Conservation (phyloP, 2,329 filamentous ascomycete genomes). For the Aspergillus proliferans region DNA sequence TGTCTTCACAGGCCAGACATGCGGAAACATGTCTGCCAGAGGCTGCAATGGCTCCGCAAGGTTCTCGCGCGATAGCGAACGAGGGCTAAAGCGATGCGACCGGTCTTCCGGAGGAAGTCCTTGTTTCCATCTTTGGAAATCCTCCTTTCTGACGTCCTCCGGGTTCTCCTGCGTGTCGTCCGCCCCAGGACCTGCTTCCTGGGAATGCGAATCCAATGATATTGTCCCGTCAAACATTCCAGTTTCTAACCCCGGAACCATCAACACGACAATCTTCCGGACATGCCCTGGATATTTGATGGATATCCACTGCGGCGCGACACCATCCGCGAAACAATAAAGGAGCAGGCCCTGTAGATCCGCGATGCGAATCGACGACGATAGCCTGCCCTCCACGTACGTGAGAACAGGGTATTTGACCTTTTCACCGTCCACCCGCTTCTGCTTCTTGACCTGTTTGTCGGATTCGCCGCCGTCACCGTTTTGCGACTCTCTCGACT, state of each 20-base stretch:
- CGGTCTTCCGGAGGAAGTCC: constrained; percentile 30
- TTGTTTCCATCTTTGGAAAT: constrained; percentile 36
- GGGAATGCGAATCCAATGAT: constrained; percentile 27
- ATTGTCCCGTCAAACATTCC: constrained; percentile 72
- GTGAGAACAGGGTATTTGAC: constrained; percentile 49
- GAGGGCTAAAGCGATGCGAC: constrained; percentile 29
- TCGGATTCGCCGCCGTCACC: constrained; percentile 5
- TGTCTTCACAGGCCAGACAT: constrained; percentile 83
- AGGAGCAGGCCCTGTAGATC: constrained; percentile 55
- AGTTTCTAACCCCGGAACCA: constrained; percentile 86
- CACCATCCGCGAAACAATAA: constrained; percentile 57
- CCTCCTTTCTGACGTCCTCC: constrained; percentile 13
- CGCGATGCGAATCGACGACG: constrained; percentile 51
- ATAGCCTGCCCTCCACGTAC: constrained; percentile 49
- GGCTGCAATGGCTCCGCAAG: constrained; percentile 52
- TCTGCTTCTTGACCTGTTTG: constrained; percentile 22
- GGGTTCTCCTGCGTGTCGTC: neutral
- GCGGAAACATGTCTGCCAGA: constrained; percentile 74
- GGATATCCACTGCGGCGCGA: constrained; percentile 58
- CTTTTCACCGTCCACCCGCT: constrained; percentile 35
- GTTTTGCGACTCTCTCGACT: constrained; percentile 8
- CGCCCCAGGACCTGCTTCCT: constrained; percentile 2
- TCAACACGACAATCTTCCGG: constrained; percentile 74
- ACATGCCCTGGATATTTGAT: constrained; percentile 52
- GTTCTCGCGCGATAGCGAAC: constrained; percentile 21